Evolutionary conservation across 208 protist genomes (phyloP).

Genomic region (Histomonas meleagridis): DNA sequence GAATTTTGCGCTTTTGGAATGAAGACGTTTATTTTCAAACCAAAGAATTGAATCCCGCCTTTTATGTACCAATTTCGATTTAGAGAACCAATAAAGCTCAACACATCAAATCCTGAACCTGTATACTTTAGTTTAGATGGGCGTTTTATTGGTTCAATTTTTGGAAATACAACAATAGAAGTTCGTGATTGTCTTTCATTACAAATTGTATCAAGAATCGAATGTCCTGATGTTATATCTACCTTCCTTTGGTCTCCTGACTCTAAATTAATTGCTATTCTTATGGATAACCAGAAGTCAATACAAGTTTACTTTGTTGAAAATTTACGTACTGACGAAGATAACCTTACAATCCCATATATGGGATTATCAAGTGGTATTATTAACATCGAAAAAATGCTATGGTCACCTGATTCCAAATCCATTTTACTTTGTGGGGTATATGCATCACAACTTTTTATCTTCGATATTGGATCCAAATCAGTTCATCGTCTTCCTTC

Average conservation of each 20-base stretch:
- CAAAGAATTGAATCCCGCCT: too few species aligned
- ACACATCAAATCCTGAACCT: too few species aligned
- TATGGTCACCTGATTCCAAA: background rate
- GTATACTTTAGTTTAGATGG: too few species aligned
- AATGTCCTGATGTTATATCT: background rate
- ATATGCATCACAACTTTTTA: background rate
- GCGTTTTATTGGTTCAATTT: too few species aligned
- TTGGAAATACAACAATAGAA: too few species aligned
- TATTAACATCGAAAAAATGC: background rate
- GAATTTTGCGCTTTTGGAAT: too few species aligned
- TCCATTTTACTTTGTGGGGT: background rate
- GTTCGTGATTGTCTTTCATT: too few species aligned
- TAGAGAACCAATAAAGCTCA: too few species aligned
- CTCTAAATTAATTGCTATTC: background rate
- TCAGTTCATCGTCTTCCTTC: background rate
- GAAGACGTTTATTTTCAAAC: too few species aligned
- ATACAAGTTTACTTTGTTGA: background rate
- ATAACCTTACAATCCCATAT: background rate
- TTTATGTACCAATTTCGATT: too few species aligned
- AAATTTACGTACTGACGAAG: too few species aligned
- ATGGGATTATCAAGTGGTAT: background rate
- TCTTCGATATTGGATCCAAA: background rate
- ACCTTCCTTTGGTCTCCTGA: conserved; percentile 3
- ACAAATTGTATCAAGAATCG: too few species aligned
- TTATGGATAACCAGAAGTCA: background rate